phyloP scores from a whole-genome alignment of 805 yeast genomes.

The Cyberlindnera mrakii region DNA sequence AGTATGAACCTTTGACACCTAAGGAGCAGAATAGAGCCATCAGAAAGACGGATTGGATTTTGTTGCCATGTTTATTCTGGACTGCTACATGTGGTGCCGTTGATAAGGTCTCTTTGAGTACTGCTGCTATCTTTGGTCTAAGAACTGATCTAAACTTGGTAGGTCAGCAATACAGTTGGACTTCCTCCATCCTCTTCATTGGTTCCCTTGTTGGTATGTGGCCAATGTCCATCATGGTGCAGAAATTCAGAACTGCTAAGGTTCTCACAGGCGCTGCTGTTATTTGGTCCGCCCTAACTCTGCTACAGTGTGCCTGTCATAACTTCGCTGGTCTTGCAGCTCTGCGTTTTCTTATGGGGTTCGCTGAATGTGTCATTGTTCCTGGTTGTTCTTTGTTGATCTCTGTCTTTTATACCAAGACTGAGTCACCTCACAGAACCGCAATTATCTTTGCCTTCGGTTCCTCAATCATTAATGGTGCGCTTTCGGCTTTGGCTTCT shows the following conservation, averaged over 20 bases:
- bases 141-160: constrained; percentile 31
- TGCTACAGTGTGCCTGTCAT: constrained; percentile 29
- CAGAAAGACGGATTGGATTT: constrained; percentile 32
- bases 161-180: constrained; percentile 37
- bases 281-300: constrained; percentile 17
- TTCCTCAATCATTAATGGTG: constrained; percentile 19
- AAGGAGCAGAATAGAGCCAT: constrained; percentile 28
- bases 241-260: constrained; percentile 21
- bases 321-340: constrained; percentile 34
- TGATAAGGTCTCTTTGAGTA: constrained; percentile 38
- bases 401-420: constrained; percentile 33
- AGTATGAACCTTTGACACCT: constrained; percentile 20
- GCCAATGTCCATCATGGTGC: constrained; percentile 27
- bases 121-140: constrained; percentile 42
- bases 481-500: constrained; percentile 40
- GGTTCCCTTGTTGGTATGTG: constrained; percentile 38
- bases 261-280: constrained; percentile 19
- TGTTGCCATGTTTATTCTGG: constrained; percentile 32
- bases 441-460: constrained; percentile 37
- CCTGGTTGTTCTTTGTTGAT: constrained; percentile 36
- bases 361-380: constrained; percentile 33
- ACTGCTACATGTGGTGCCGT: constrained; percentile 33
- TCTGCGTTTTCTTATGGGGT: constrained; percentile 40
- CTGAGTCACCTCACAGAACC: constrained; percentile 39
- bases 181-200: constrained; percentile 34